phyloP scores from a whole-genome alignment of 2,329 filamentous ascomycete species.

The Nemania bipapillata region DNA sequence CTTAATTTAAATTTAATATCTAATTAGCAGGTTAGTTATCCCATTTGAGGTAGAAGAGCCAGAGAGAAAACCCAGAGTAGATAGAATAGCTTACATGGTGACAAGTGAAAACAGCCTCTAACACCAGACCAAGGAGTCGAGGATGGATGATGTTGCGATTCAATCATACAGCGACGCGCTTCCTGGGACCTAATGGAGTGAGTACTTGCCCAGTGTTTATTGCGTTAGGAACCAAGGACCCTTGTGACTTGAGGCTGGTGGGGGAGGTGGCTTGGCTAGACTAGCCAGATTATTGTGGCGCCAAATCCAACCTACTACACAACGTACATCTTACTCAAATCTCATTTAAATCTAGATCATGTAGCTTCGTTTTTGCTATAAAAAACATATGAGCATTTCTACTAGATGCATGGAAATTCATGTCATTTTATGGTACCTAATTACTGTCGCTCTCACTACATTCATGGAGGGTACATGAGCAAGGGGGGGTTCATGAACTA shows the following conservation, averaged over 20 bases:
- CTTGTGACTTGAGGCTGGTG: constrained; percentile 27
- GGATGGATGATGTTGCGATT: constrained; percentile 13
- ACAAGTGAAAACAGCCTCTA: constrained; percentile 17
- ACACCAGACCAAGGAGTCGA: not conserved
- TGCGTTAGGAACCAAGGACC: constrained; percentile 6
- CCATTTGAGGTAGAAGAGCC: not conserved
- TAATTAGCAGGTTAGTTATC: constrained; percentile 8
- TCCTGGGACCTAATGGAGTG: constrained; percentile 23
- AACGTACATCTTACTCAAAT: no score
- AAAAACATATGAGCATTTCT: no score
- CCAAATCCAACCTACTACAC: no score
- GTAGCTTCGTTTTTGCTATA: no score
- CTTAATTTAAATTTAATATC: constrained; percentile 19
- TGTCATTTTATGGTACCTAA: no score
- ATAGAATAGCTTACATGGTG: constrained; percentile 13
- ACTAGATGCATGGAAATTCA: no score
- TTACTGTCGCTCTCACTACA: no score
- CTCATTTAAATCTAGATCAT: no score
- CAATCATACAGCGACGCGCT: constrained; percentile 37
- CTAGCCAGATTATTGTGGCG: constrained; percentile 22
- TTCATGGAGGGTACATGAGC: no score
- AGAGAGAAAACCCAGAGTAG: not conserved
- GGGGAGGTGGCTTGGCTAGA: constrained; percentile 16
- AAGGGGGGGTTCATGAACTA: no score
- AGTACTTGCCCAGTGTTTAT: constrained; percentile 16